These are phyloP conservation scores for Metarhizium anisopliae DNA, from an alignment of 2,329 filamentous ascomycete genomes.

Conservation along the genomic window DNA sequence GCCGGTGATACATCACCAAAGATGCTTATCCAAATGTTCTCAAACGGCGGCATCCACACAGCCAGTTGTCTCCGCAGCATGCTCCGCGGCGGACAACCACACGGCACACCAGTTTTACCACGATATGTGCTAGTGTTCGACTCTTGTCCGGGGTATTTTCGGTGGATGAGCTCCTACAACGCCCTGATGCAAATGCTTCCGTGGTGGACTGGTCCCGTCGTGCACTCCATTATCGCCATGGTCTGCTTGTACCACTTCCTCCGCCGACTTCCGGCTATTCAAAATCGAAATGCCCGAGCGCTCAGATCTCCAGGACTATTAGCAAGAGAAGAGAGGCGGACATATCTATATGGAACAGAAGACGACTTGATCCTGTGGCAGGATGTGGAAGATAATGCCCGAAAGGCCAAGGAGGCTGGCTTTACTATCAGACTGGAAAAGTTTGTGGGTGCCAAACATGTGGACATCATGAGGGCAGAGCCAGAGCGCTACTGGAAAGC, in stretches of 20 bases:
- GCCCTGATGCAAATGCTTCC: slow-evolving; percentile 29
- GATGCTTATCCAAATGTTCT: slow-evolving; percentile 41
- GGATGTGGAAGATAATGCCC: slow-evolving; percentile 40
- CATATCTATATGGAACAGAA: slow-evolving; percentile 42
- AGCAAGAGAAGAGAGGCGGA: slow-evolving; percentile 30
- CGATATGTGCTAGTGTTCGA: slow-evolving; percentile 36
- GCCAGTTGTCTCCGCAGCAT: slow-evolving; percentile 24
- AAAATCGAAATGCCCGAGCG: slow-evolving; percentile 25
- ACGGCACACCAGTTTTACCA: slow-evolving; percentile 20
- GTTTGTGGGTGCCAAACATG: slow-evolving; percentile 40
- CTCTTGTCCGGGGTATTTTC: slow-evolving; percentile 38
- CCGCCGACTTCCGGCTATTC: slow-evolving; percentile 17
- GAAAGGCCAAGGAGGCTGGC: slow-evolving; percentile 28
- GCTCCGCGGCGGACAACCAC: slow-evolving; percentile 11
- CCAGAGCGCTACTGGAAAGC: slow-evolving; percentile 40
- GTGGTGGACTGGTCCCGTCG: slow-evolving; percentile 22
- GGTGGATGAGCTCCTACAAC: slow-evolving; percentile 28
- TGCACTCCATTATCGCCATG: slow-evolving; percentile 24
- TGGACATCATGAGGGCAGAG: slow-evolving; percentile 38
- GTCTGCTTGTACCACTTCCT: slow-evolving; percentile 22
- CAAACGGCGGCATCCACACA: slow-evolving; percentile 40
- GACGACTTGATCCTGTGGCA: slow-evolving; percentile 37
- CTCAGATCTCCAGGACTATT: slow-evolving; percentile 26
- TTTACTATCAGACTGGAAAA: slow-evolving; percentile 33
- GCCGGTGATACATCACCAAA: slow-evolving; percentile 13